A percentile compares a stretch with the other conserved stretches of the same genome.
Evolutionary conservation across 2,329 filamentous ascomycete species (phyloP).

Genomic region (Anisogramma anomala): DNA sequence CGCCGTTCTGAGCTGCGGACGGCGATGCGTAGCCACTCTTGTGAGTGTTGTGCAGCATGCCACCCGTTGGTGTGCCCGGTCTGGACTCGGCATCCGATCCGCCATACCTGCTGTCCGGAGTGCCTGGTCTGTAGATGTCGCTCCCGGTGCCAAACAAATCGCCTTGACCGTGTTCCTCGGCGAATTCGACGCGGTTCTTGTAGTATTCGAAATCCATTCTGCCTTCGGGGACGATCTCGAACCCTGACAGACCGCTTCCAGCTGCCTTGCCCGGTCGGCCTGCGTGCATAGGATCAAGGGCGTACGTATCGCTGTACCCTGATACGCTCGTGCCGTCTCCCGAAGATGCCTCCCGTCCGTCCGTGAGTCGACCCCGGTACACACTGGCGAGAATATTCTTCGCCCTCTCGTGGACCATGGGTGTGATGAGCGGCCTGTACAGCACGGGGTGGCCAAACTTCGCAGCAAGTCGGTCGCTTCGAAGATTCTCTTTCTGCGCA

Average conservation of each 20-base stretch:
- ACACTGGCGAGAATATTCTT: slow-evolving; percentile 77
- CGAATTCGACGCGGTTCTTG: slow-evolving; percentile 82
- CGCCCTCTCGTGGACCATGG: slow-evolving; percentile 88
- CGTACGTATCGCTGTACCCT: slow-evolving; percentile 73
- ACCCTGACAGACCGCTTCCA: slow-evolving; percentile 46
- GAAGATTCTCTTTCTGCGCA: slow-evolving; percentile 39
- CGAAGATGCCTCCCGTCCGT: slow-evolving; percentile 49
- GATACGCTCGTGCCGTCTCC: slow-evolving; percentile 47
- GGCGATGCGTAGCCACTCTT: slow-evolving; percentile 18
- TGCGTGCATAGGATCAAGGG: slow-evolving; percentile 67
- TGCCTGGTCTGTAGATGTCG: slow-evolving; percentile 50
- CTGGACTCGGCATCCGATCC: slow-evolving; percentile 34
- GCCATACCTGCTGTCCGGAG: slow-evolving; percentile 40
- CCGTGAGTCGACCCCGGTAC: slow-evolving; percentile 68
- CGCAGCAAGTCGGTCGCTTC: slow-evolving; percentile 58
- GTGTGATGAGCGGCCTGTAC: slow-evolving; percentile 79
- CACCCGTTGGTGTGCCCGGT: slow-evolving; percentile 37
- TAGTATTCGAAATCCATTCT: slow-evolving; percentile 85
- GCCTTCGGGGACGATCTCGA: slow-evolving; percentile 79
- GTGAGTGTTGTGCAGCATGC: slow-evolving; percentile 24
- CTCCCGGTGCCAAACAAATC: slow-evolving; percentile 49
- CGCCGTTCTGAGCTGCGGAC: slow-evolving; percentile 4
- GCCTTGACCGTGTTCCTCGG: slow-evolving; percentile 73
- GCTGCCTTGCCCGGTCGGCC: slow-evolving; percentile 37
- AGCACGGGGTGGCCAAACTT: slow-evolving; percentile 86